Percentiles rank a stretch among this genome's conserved stretches.
These are phyloP conservation scores for Calocybe cyanea DNA, from an alignment of 768 basidiomycete species.

Conservation along the genomic window DNA sequence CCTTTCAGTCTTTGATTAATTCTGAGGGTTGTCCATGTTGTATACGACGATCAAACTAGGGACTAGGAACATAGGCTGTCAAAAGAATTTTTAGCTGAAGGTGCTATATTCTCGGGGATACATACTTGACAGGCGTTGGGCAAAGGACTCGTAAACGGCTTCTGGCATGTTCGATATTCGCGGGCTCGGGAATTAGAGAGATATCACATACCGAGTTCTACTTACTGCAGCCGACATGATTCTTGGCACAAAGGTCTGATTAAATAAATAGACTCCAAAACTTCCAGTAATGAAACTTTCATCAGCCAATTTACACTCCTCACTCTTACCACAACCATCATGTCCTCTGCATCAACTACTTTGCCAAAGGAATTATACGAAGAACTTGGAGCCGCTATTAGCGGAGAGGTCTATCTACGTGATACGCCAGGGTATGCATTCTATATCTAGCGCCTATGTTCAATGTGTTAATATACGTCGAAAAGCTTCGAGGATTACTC, in stretches of 20 bases:
- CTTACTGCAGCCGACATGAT: background rate
- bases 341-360: conserved; percentile 10
- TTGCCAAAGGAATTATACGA: conserved; percentile 34
- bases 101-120: background rate
- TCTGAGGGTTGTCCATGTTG: background rate
- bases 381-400: conserved; percentile 42
- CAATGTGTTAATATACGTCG: background rate
- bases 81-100: background rate
- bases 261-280: background rate
- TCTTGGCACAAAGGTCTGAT: background rate
- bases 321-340: background rate
- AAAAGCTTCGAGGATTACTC: conserved; percentile 44
- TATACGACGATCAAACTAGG: background rate
- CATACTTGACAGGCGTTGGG: no score
- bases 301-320: background rate
- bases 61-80: background rate
- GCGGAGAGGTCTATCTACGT: conserved; percentile 44
- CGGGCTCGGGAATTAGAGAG: background rate
- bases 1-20: background rate
- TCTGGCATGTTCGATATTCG: background rate
- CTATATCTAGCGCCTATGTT: conserved; percentile 4
- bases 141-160: no score
- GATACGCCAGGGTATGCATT: conserved; percentile 34
- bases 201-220: background rate
- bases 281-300: conserved; percentile 3